phyloP scores from a whole-genome alignment of 2,329 filamentous ascomycete genomes.

The Cryphonectria japonica region DNA sequence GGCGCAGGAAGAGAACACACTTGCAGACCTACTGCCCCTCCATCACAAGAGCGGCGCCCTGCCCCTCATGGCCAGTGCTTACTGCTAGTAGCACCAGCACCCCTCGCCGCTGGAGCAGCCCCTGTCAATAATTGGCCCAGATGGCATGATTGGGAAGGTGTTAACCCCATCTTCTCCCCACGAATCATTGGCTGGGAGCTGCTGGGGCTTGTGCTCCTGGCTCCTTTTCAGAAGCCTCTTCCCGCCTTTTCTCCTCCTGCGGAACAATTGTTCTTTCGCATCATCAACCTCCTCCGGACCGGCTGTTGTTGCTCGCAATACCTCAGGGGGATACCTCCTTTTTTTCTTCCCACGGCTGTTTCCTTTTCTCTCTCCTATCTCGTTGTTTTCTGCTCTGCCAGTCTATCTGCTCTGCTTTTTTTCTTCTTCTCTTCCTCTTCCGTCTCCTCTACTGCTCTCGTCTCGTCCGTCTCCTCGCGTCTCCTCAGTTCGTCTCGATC shows the following conservation, averaged over 20 bases:
- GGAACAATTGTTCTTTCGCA: slow-evolving; percentile 31
- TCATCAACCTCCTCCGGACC: slow-evolving; percentile 42
- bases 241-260: slow-evolving; percentile 5
- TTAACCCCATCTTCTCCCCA: slow-evolving; percentile 3
- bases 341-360: slow-evolving; percentile 41
- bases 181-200: slow-evolving; percentile 8
- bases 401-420: slow-evolving; percentile 33
- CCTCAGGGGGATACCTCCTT: slow-evolving; percentile 44
- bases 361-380: slow-evolving; percentile 44
- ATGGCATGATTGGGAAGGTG: slow-evolving; percentile 18
- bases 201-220: slow-evolving; percentile 8
- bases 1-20: neutral
- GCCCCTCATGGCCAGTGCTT: slow-evolving; percentile 17
- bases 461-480: slow-evolving; percentile 25
- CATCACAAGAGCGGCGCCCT: neutral
- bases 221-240: slow-evolving; percentile 19
- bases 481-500: slow-evolving; percentile 32
- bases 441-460: slow-evolving; percentile 33
- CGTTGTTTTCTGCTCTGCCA: slow-evolving; percentile 39
- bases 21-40: slow-evolving; percentile 6
- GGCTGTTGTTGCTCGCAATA: slow-evolving; percentile 44
- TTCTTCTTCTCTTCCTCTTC: slow-evolving; percentile 43
- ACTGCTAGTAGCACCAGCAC: neutral
- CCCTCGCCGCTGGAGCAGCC: neutral
- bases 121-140: slow-evolving; percentile 12